Percentiles rank a stretch among this genome's conserved stretches.
Conservation (phyloP, 768 basidiomycete genomes). For the Tremella yokohamensis region DNA sequence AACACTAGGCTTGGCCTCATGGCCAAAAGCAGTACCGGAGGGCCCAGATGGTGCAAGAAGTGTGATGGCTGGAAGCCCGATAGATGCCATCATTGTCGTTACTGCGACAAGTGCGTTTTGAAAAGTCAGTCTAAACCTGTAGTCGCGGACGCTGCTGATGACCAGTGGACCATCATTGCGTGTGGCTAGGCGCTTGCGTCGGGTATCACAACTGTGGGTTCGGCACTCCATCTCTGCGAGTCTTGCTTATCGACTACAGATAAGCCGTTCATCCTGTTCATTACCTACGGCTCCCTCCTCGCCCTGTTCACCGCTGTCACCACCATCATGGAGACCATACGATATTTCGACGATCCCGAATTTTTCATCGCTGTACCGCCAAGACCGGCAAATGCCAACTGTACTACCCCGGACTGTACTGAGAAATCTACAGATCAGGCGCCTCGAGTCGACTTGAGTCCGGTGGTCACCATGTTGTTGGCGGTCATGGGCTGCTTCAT, state of each 20-base stretch:
- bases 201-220: conserved; percentile 42
- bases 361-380: conserved; percentile 1
- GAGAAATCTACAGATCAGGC: not conserved
- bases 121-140: conserved; percentile 32
- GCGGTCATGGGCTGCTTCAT: conserved; percentile 34
- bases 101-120: conserved; percentile 39
- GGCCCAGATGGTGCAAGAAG: conserved; percentile 45
- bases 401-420: not conserved
- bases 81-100: conserved; percentile 49
- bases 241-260: conserved; percentile 20
- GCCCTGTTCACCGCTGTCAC: conserved; percentile 34
- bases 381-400: not conserved
- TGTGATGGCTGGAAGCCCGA: conserved; percentile 48
- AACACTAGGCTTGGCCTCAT: conserved; percentile 12
- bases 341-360: conserved; percentile 31
- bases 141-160: conserved; percentile 12
- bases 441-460: conserved; percentile 25
- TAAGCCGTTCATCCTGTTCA: conserved; percentile 48
- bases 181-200: conserved; percentile 47
- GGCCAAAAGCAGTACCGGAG: conserved; percentile 39
- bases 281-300: conserved; percentile 38
- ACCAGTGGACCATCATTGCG: conserved; percentile 50
- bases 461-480: conserved; percentile 37
- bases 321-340: conserved; percentile 26
- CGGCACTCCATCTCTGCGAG: not conserved